Percentiles rank a stretch among this genome's conserved stretches.
phyloP scores from a whole-genome alignment of 495 filamentous ascomycete genomes.

The Penicillium steckii region DNA sequence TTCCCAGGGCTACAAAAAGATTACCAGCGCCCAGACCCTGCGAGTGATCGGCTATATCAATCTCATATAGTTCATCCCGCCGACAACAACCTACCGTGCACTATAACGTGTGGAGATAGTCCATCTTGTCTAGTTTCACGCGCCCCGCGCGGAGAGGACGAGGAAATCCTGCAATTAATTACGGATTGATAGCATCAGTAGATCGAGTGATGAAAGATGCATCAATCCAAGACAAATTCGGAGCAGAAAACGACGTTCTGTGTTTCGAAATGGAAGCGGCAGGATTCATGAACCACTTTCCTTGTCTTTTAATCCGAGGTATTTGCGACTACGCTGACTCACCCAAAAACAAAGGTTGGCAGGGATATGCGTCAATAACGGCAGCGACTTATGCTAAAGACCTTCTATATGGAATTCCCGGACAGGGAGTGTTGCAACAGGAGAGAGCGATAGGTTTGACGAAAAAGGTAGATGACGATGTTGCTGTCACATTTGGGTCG shows the following conservation, averaged over 20 bases:
- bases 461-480: too few species aligned
- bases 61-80: background rate
- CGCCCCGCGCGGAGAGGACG: background rate
- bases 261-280: constrained; percentile 45
- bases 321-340: constrained; percentile 38
- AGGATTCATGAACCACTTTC: constrained; percentile 32
- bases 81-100: background rate
- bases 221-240: constrained; percentile 5
- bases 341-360: constrained; percentile 37
- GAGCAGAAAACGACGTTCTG: background rate
- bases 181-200: constrained; percentile 16
- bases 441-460: too few species aligned
- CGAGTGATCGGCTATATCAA: background rate
- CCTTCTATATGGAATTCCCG: constrained; percentile 15
- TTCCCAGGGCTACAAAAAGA: background rate
- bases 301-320: constrained; percentile 32
- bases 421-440: too few species aligned
- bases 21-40: background rate
- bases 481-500: too few species aligned
- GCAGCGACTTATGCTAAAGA: constrained; percentile 32
- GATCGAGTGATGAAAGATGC: constrained; percentile 16
- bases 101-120: background rate
- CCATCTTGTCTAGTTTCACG: background rate
- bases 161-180: constrained; percentile 13
- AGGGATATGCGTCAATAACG: constrained; percentile 30